Conservation (phyloP, 257 asterid genomes). For the Henckelia pumila region DNA sequence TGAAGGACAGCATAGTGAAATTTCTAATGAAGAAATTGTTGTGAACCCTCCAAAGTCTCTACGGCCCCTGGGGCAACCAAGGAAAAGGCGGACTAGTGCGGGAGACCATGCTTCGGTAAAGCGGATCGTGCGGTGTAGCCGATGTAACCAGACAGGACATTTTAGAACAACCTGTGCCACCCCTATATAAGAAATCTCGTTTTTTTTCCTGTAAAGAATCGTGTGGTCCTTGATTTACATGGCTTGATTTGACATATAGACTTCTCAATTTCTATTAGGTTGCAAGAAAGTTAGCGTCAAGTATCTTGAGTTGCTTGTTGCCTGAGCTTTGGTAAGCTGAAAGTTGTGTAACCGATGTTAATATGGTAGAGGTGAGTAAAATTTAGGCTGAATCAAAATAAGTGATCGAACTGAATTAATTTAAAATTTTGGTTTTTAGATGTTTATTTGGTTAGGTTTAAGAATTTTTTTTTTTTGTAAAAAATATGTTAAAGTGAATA, state of each 20-base stretch:
- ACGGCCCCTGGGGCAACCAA: slow-evolving; percentile 43
- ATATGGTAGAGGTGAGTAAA: no score
- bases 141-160: slow-evolving; percentile 79
- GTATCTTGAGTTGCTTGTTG: background rate
- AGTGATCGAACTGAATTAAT: no score
- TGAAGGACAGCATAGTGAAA: slow-evolving; percentile 26
- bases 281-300: background rate
- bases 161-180: slow-evolving; percentile 75
- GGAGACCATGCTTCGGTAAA: slow-evolving; percentile 43
- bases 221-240: background rate
- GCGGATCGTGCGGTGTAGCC: slow-evolving; percentile 70
- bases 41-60: slow-evolving; percentile 65
- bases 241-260: slow-evolving; percentile 16
- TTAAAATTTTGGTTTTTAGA: no score
- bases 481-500: no score
- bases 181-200: slow-evolving; percentile 35
- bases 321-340: background rate
- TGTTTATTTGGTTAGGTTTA: no score
- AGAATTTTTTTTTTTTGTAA: no score
- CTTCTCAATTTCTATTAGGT: background rate
- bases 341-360: background rate
- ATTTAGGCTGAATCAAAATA: no score
- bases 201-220: slow-evolving; percentile 30
- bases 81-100: slow-evolving; percentile 45
- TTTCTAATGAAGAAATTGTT: slow-evolving; percentile 26